These are phyloP conservation scores for Lentinus brumalis DNA, from an alignment of 768 basidiomycete species.

Conservation along the genomic window DNA sequence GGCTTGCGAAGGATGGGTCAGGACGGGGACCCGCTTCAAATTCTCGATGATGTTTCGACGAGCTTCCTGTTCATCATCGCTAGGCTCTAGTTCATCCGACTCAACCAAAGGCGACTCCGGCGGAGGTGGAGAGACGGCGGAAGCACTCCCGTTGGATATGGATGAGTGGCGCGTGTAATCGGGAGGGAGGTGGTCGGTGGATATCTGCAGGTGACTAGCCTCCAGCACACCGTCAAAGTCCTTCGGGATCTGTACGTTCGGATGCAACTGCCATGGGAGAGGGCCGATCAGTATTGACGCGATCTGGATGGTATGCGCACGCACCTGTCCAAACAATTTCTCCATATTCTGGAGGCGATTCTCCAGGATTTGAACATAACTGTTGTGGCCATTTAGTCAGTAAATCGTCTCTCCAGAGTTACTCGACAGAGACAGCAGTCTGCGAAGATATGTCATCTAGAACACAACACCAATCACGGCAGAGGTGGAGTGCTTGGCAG, in stretches of 20 bases:
- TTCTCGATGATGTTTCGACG: constrained; percentile 8
- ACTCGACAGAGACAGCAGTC: no score
- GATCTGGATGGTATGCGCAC: no score
- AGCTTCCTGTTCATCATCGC: constrained; percentile 23
- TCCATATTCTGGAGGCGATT: constrained; percentile 24
- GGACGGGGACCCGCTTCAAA: not conserved
- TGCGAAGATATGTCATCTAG: no score
- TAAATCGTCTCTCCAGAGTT: no score
- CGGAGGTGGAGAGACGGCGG: not conserved
- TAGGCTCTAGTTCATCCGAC: constrained; percentile 17
- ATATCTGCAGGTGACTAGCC: not conserved
- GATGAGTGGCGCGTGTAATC: not conserved
- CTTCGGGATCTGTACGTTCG: not conserved
- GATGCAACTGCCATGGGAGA: not conserved
- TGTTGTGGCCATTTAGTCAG: no score
- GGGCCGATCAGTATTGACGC: no score
- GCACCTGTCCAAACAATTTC: constrained; percentile 12
- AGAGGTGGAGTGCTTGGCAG: no score
- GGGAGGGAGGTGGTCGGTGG: not conserved
- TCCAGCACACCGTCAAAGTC: constrained; percentile 4
- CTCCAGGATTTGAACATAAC: constrained; percentile 18
- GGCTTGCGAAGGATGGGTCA: not conserved
- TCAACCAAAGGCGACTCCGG: not conserved
- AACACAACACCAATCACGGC: no score
- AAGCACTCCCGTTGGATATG: not conserved